Evolutionary conservation across 2,329 filamentous ascomycete species (phyloP), one percentile per base, ranked within the genome.

Genomic region (Microdochium paspali): DNA sequence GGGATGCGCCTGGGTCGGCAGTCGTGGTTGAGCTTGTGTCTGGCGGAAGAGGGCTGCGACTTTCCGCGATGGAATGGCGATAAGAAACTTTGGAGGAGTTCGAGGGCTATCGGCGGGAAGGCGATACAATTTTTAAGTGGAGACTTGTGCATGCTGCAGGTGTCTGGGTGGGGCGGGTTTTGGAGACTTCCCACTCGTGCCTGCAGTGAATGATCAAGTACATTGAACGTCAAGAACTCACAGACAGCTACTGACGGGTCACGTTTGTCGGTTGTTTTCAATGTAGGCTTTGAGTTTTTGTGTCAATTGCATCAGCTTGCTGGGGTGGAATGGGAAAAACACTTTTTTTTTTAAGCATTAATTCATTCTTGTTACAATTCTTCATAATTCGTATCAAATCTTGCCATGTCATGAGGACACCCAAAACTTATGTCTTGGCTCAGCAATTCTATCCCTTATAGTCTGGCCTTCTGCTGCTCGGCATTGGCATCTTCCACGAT

Each of bases 401-500:
- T 15, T 35, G 18, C 28, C 28, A 9, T 30, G n/a, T n/a, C 28
- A 30, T 30, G 28, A 30, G 15, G 18, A 21, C 23, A 40, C 23
- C 35, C 35, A 40, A 40, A 40, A 40, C 18, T 6, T 35, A 7
- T 7, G 6, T 4, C 31, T 32, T 32, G n/a, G 20, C 49, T 9
- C 10, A n/a, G 3, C 12, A 45, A 7, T n/a, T 12, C 31, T 28
- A 44, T 30, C 3, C 7, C 31, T 44, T 59, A 66, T 53, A 66
- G 53, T 44, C 57, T 59, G 15, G 63, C 60, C 44, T 46, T 60
- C 53, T 62, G 59, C 10, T 81, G 79, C 49, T 56, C 47, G 24
- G 50, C 49, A 6, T 80, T 80, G 49, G 79, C 85, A 54, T 88
- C 81, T 61, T 83, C 74, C 25, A 84, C 84, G 61, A 95, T 84